phyloP scores from a whole-genome alignment of 2,329 filamentous ascomycete species.

The Diaporthe amygdali region DNA sequence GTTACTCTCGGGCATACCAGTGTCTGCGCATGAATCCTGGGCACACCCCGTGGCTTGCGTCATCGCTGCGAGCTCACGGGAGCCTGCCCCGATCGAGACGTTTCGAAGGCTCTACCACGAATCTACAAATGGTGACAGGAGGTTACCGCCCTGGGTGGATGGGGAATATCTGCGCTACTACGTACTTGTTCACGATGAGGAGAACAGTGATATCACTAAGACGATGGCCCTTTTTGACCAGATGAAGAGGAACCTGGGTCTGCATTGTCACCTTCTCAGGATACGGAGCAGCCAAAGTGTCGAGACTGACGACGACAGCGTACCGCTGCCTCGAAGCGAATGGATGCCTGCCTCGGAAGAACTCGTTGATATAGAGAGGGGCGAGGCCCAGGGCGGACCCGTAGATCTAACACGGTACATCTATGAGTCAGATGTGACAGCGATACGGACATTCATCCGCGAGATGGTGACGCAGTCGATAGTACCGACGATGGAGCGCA shows the following conservation, averaged over 20 bases:
- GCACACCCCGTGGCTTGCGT: slow-evolving; percentile 93
- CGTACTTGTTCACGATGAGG: slow-evolving; percentile 94
- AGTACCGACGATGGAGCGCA: slow-evolving; percentile 94
- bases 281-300: slow-evolving; percentile 85
- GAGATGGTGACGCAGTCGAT: slow-evolving; percentile 97
- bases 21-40: slow-evolving; percentile 90
- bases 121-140: slow-evolving; percentile 77
- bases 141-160: slow-evolving; percentile 84
- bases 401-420: slow-evolving; percentile 78
- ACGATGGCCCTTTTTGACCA: slow-evolving; percentile 93
- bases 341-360: slow-evolving; percentile 92
- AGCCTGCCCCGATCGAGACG: slow-evolving; percentile 82
- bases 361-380: slow-evolving; percentile 72
- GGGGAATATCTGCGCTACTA: slow-evolving; percentile 95
- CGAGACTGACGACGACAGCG: slow-evolving; percentile 89
- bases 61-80: slow-evolving; percentile 92
- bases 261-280: slow-evolving; percentile 91
- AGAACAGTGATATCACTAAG: slow-evolving; percentile 88
- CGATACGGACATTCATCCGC: slow-evolving; percentile 86
- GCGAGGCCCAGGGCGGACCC: slow-evolving; percentile 72
- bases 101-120: slow-evolving; percentile 83
- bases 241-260: slow-evolving; percentile 97
- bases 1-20: slow-evolving; percentile 77
- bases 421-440: slow-evolving; percentile 89
- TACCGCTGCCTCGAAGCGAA: slow-evolving; percentile 79